Evolutionary conservation across 208 protist genomes (phyloP).

Genomic region (Leptomonas pyrrhocoris): DNA sequence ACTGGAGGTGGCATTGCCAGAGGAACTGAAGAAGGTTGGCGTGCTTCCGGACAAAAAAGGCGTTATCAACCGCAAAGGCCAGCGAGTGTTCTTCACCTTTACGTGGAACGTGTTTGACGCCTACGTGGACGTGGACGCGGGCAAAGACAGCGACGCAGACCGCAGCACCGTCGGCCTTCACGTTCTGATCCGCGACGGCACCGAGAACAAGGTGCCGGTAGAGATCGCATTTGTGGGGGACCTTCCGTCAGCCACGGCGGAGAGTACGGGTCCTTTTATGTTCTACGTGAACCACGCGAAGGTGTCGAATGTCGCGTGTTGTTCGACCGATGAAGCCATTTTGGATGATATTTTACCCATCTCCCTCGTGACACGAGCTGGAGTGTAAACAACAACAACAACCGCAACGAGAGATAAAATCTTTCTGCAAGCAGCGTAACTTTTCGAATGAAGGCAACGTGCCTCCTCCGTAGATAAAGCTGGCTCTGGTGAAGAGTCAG

Average conservation of each 20-base stretch:
- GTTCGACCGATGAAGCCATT: constrained; percentile 23
- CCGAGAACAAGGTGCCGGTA: constrained; percentile 41
- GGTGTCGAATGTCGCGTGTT: constrained; percentile 47
- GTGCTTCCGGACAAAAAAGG: constrained; percentile 29
- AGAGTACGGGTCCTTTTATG: constrained; percentile 35
- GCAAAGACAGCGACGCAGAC: constrained; percentile 21
- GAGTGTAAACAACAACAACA: constrained; percentile 3
- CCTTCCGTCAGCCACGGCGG: constrained; percentile 26
- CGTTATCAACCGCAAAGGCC: constrained; percentile 24
- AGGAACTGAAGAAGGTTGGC: constrained; percentile 19
- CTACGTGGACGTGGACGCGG: constrained; percentile 27
- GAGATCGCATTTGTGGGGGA: constrained; percentile 41
- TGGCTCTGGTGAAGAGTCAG: too few relatives aligned
- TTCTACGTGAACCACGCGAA: constrained; percentile 68
- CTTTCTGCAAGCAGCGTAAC: too few relatives aligned
- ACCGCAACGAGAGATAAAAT: neutral
- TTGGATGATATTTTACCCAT: constrained; percentile 34
- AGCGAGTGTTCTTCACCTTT: constrained; percentile 42
- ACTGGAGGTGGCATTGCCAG: constrained; percentile 50
- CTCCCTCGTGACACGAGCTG: constrained; percentile 27
- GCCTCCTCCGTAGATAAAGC: too few relatives aligned
- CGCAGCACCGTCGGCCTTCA: constrained; percentile 29
- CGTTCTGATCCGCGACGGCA: constrained; percentile 41
- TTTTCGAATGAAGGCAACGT: too few relatives aligned
- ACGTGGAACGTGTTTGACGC: constrained; percentile 62